Base-by-base conservation (phyloP, 2,329 filamentous ascomycete genomes). In the Laburnicola sp. region DNA sequence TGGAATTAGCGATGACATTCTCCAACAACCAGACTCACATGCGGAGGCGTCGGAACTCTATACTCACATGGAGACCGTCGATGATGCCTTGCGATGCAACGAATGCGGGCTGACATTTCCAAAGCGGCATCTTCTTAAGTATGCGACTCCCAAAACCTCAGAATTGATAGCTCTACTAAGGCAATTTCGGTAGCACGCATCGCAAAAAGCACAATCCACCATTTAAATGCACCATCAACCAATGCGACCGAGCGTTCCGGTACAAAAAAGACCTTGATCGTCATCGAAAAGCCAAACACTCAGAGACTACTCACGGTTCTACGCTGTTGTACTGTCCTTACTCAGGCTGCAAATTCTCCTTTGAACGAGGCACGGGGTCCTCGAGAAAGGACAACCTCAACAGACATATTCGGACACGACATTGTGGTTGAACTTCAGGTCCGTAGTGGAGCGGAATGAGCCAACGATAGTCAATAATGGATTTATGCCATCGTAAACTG, bases 151-250 rank as follows among this genome's bases (percentile, higher is more conserved):
- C 16, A 11, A 6, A 11, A 6, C 10, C 16, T 26, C n/a, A 23
- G 6, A 45, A 30, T 5, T 30, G 28, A 30, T 6, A 30, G 28
- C 30, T 45, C 2, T n/a, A n/a, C n/a, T n/a, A n/a, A 45, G 9
- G 31, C 42, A 8, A 25, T 9, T 23, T 4, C 21, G 8, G 21
- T n/a, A 48, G 45, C 16, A 48, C 26, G n/a, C 45, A 48, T 26
- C n/a, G 25, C 9, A 47, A 39, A n/a, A 39, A 39, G 10, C 45
- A 47, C 35, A 47, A 39, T 22, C 35, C 16, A 31, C 36, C 45
- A 4, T 39, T 32, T 27, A 47, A 47, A 32, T 47, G 45, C 28
- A 25, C 36, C 10, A 9, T 23, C 8, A 27, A 6, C 35, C 36
- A 40, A 16, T 48, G 36, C 22, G 9, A 40, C 4, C n/a, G 8